phyloP scores from a whole-genome alignment of 2,329 filamentous ascomycete species.

The Calonectria henricotiae region DNA sequence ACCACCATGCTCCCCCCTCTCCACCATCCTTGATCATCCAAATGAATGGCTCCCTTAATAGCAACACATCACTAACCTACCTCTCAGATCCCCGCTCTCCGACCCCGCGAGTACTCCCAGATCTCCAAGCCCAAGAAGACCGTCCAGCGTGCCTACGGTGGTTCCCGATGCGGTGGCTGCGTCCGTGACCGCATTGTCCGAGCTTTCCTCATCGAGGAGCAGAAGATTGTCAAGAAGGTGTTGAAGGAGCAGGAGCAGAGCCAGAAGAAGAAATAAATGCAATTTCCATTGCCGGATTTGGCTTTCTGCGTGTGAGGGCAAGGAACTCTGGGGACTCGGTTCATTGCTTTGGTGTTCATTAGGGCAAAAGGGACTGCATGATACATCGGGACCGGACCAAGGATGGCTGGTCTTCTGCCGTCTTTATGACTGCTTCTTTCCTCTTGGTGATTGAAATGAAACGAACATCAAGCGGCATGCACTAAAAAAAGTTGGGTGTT shows the following conservation, averaged over 20 bases:
- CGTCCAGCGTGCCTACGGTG: constrained; percentile 98
- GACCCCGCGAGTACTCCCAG: constrained; percentile 96
- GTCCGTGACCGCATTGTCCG: constrained; percentile 98
- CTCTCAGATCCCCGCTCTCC: constrained; percentile 89
- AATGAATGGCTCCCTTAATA: constrained; percentile 28
- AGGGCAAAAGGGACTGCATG: constrained; percentile 68
- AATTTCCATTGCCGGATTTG: constrained; percentile 56
- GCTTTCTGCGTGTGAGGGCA: constrained; percentile 58
- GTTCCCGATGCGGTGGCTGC: constrained; percentile 98
- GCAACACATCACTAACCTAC: constrained; percentile 41
- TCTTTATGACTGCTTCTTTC: constrained; percentile 62
- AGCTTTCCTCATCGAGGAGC: constrained; percentile 99
- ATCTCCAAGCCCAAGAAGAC: constrained; percentile 99
- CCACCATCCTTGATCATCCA: constrained; percentile 27
- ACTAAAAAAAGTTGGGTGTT: constrained; percentile 40
- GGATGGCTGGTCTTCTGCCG: constrained; percentile 64
- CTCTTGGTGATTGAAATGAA: constrained; percentile 67
- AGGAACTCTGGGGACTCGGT: constrained; percentile 60
- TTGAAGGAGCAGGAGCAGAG: constrained; percentile 95
- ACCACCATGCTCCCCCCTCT: constrained; percentile 21
- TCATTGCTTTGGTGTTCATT: constrained; percentile 72
- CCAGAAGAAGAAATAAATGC: constrained; percentile 79
- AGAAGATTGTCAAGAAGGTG: constrained; percentile 99
- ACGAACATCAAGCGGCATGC: constrained; percentile 60
- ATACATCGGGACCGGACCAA: constrained; percentile 59